These are phyloP conservation scores for Ophiocordyceps unilateralis DNA, from an alignment of 2,329 filamentous ascomycete species.

Conservation along the genomic window DNA sequence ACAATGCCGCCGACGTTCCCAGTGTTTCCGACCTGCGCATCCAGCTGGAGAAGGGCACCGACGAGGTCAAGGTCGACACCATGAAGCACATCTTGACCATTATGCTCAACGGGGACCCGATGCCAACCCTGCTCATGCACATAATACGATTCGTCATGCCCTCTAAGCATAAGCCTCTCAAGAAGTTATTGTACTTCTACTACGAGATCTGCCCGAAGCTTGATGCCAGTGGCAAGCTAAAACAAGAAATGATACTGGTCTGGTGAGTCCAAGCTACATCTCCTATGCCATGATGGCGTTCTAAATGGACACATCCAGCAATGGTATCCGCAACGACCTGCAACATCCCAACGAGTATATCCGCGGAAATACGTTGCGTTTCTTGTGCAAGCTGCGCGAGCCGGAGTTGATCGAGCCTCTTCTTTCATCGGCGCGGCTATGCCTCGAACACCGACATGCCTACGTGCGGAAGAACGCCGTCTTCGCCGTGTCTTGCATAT, in stretches of 20 bases:
- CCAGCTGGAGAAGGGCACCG: slow-evolving; percentile 83
- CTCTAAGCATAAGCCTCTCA: slow-evolving; percentile 86
- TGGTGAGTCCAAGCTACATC: slow-evolving; percentile 43
- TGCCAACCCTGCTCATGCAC: slow-evolving; percentile 94
- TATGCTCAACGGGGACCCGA: slow-evolving; percentile 95
- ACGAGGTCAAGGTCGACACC: slow-evolving; percentile 84
- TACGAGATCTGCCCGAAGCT: slow-evolving; percentile 98
- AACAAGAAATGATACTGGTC: slow-evolving; percentile 98
- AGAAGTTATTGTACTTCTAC: slow-evolving; percentile 98
- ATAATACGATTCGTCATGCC: slow-evolving; percentile 99
- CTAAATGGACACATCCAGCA: slow-evolving; percentile 35
- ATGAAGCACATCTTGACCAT: slow-evolving; percentile 93
- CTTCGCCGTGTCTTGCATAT: slow-evolving; percentile 85
- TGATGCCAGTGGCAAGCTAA: slow-evolving; percentile 80
- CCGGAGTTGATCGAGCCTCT: slow-evolving; percentile 92
- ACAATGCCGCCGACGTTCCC: slow-evolving; percentile 89
- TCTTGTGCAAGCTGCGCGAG: slow-evolving; percentile 90
- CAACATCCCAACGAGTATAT: slow-evolving; percentile 98
- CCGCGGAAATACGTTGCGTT: slow-evolving; percentile 91
- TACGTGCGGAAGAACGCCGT: slow-evolving; percentile 98
- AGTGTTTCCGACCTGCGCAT: slow-evolving; percentile 80
- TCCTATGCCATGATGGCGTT: neutral
- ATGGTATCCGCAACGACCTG: slow-evolving; percentile 93
- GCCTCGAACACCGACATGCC: slow-evolving; percentile 88
- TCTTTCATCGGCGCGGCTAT: slow-evolving; percentile 77